Conservation (phyloP, 106 monocot species). For the Apostasia shenzhenica region DNA sequence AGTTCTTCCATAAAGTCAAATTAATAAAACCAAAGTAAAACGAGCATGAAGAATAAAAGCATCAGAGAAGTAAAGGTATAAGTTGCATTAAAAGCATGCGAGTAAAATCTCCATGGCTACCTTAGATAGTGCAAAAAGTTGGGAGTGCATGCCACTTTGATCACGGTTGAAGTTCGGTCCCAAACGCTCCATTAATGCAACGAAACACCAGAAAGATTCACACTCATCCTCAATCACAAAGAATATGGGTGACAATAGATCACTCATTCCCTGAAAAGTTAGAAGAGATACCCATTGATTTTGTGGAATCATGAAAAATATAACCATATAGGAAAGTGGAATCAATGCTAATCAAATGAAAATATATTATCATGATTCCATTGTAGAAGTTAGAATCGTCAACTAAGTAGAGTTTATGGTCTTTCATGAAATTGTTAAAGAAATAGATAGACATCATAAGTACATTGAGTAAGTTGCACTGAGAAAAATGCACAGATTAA, state of each 20-base stretch:
- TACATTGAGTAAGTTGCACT: too few relatives aligned
- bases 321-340: not conserved
- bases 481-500: not conserved
- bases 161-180: slow-evolving; percentile 78
- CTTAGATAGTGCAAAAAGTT: slow-evolving; percentile 71
- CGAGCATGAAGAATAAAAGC: too few relatives aligned
- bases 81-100: too few relatives aligned
- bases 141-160: slow-evolving; percentile 73
- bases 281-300: not conserved
- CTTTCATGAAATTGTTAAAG: too few relatives aligned
- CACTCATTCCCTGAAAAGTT: slow-evolving; percentile 60
- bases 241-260: slow-evolving; percentile 61
- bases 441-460: too few relatives aligned
- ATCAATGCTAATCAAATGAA: too few relatives aligned
- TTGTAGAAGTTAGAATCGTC: too few relatives aligned
- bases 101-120: slow-evolving; percentile 7
- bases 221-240: slow-evolving; percentile 69
- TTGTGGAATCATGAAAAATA: not conserved
- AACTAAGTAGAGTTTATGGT: too few relatives aligned
- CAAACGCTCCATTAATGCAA: slow-evolving; percentile 60
- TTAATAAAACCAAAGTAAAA: too few relatives aligned
- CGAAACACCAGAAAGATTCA: slow-evolving; percentile 77
- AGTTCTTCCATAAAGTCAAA: too few relatives aligned
- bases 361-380: too few relatives aligned
- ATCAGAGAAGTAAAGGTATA: too few relatives aligned